Evolutionary conservation across 2,329 filamentous ascomycete species (phyloP).

Genomic region (Lasiodiplodia sp.): DNA sequence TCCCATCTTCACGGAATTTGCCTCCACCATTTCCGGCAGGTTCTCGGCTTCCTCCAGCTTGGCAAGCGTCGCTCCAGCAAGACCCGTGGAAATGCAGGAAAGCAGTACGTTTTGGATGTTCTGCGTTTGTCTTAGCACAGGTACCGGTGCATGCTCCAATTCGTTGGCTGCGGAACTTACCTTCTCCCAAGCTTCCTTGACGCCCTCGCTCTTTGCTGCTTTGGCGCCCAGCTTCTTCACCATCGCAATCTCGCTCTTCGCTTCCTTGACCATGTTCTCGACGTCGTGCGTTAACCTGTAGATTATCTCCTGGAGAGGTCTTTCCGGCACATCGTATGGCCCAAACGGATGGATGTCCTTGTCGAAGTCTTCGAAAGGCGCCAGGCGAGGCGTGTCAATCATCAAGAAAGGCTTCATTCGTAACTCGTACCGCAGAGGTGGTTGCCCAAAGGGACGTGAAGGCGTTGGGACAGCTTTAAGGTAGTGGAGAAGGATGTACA

Average conservation of each 20-base stretch:
- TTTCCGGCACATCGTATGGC: conserved; percentile 30
- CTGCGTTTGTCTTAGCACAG: neutral
- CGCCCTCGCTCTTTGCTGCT: conserved; percentile 45
- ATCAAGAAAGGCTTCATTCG: conserved; percentile 84
- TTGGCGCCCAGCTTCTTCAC: conserved; percentile 47
- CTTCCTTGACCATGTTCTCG: conserved; percentile 38
- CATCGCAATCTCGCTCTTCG: conserved; percentile 44
- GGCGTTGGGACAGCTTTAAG: conserved; percentile 60
- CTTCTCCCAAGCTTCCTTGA: conserved; percentile 48
- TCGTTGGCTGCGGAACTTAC: conserved; percentile 31
- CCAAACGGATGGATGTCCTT: conserved; percentile 43
- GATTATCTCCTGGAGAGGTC: conserved; percentile 6
- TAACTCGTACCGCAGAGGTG: conserved; percentile 76
- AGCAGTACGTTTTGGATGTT: conserved; percentile 24
- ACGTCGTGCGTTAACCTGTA: conserved; percentile 11
- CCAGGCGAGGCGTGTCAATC: conserved; percentile 72
- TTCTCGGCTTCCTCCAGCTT: conserved; percentile 33
- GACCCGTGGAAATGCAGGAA: conserved; percentile 42
- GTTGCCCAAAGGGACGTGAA: conserved; percentile 69
- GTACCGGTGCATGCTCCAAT: neutral
- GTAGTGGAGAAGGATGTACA: conserved; percentile 70
- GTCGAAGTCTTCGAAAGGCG: conserved; percentile 68
- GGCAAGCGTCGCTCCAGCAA: conserved; percentile 39
- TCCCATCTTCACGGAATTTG: conserved; percentile 23
- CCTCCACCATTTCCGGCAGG: conserved; percentile 14